A percentile compares a stretch with the other conserved stretches of the same genome.
Evolutionary conservation across 1,284 basidiomycete genomes (phyloP).

Genomic region (Tylopilus orsonianus): DNA sequence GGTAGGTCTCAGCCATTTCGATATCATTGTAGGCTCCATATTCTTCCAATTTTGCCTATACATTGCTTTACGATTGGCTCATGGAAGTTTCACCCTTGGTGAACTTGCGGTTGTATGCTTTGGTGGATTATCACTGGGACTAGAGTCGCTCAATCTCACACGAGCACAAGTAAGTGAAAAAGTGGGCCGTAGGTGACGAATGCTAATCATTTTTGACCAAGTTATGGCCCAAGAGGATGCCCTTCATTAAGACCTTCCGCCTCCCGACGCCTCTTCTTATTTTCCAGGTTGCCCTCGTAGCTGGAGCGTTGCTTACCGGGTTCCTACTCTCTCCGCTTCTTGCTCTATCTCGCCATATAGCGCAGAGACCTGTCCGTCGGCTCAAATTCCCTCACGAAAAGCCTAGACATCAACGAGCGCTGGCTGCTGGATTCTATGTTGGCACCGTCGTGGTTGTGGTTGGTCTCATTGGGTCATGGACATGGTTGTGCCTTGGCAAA

Average conservation of each 20-base stretch:
- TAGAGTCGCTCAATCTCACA: constrained; percentile 85
- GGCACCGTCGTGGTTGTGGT: constrained; percentile 79
- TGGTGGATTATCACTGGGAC: constrained; percentile 82
- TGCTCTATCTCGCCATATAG: constrained; percentile 89
- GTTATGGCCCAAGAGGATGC: constrained; percentile 81
- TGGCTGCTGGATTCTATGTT: constrained; percentile 86
- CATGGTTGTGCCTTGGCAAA: constrained; percentile 82
- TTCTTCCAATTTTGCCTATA: constrained; percentile 95
- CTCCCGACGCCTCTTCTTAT: constrained; percentile 90
- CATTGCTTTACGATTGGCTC: constrained; percentile 84
- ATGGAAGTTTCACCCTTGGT: constrained; percentile 92
- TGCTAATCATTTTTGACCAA: constrained; percentile 33
- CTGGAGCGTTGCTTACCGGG: constrained; percentile 88
- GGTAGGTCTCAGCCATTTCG: constrained; percentile 76
- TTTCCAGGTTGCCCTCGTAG: constrained; percentile 92
- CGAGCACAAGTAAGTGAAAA: constrained; percentile 63
- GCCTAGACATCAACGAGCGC: constrained; percentile 76
- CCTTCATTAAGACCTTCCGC: constrained; percentile 90
- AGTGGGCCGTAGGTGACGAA: not conserved
- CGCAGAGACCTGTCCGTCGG: constrained; percentile 87
- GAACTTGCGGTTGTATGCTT: constrained; percentile 89
- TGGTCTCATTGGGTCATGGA: constrained; percentile 91
- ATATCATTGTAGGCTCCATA: constrained; percentile 72
- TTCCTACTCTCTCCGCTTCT: constrained; percentile 95
- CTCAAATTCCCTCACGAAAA: constrained; percentile 89